Percentiles rank a stretch among this genome's conserved stretches.
Conservation (phyloP, 257 asterid genomes). For the Thymus quinquecostatus region DNA sequence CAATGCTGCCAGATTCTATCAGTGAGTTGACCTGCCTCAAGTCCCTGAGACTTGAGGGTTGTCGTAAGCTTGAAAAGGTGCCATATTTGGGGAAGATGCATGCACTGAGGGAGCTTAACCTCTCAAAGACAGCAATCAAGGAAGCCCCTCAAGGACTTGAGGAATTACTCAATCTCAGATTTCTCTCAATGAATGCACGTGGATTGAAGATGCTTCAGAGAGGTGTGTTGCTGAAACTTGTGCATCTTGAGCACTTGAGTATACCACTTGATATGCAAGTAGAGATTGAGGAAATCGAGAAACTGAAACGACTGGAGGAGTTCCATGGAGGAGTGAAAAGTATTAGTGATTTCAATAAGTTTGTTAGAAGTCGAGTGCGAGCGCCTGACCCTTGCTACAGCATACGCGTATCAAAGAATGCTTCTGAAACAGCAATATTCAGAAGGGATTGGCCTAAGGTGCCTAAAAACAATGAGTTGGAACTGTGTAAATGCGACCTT, state of each 20-base stretch:
- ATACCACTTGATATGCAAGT: neutral
- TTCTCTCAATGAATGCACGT: neutral
- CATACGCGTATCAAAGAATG: too few species aligned
- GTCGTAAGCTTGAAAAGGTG: too few species aligned
- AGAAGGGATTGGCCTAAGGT: too few species aligned
- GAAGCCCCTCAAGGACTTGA: too few species aligned
- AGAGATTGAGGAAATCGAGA: neutral
- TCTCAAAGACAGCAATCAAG: too few species aligned
- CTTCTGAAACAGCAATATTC: too few species aligned
- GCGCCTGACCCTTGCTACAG: too few species aligned
- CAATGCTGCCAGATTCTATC: too few species aligned
- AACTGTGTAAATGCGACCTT: neutral
- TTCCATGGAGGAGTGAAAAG: neutral
- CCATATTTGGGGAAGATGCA: too few species aligned
- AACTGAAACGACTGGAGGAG: conserved; percentile 9
- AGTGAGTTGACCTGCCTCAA: too few species aligned
- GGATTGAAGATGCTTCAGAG: neutral
- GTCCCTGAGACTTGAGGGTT: too few species aligned
- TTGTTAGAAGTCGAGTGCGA: neutral
- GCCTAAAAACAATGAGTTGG: neutral
- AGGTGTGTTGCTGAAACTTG: neutral
- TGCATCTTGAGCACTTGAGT: neutral
- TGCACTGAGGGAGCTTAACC: neutral
- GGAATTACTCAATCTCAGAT: neutral
- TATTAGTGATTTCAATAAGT: neutral